A percentile compares a stretch with the other conserved stretches of the same genome.
Evolutionary conservation across 2,329 filamentous ascomycete genomes (phyloP).

Genomic region (Cercospora sojina): DNA sequence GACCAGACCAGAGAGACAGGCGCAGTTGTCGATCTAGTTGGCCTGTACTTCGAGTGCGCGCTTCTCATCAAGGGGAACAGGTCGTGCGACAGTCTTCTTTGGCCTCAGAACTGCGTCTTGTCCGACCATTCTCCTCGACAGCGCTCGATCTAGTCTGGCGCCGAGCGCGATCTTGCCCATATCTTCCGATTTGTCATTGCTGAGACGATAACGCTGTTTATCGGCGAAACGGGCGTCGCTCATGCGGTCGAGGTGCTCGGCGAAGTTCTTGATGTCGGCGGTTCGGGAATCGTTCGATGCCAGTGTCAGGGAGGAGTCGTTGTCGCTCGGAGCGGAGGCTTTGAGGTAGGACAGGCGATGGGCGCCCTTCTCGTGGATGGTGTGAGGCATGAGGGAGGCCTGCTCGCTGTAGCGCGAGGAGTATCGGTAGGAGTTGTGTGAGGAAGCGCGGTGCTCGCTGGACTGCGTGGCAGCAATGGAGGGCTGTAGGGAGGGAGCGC

Average conservation of each 20-base stretch:
- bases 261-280: conserved; percentile 71
- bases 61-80: conserved; percentile 26
- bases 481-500: conserved; percentile 51
- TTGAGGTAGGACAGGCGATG: conserved; percentile 21
- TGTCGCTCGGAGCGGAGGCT: conserved; percentile 18
- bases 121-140: conserved; percentile 79
- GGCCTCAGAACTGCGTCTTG: conserved; percentile 77
- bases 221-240: conserved; percentile 77
- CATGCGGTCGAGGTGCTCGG: conserved; percentile 78
- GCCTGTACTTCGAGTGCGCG: conserved; percentile 22
- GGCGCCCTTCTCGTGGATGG: conserved; percentile 23
- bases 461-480: conserved; percentile 48
- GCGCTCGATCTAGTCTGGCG: conserved; percentile 84
- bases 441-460: conserved; percentile 33
- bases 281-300: conserved; percentile 51
- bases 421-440: conserved; percentile 20
- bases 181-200: conserved; percentile 75
- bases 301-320: conserved; percentile 32
- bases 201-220: conserved; percentile 77
- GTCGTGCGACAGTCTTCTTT: conserved; percentile 24
- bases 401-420: conserved; percentile 28
- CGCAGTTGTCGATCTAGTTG: conserved; percentile 8
- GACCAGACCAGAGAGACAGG: background rate
- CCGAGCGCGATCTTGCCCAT: conserved; percentile 84
- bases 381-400: conserved; percentile 23